A percentile compares a stretch with the other conserved stretches of the same genome.
Conservation (phyloP, 169 alveolate species). For the Plasmodium chabaudi region DNA sequence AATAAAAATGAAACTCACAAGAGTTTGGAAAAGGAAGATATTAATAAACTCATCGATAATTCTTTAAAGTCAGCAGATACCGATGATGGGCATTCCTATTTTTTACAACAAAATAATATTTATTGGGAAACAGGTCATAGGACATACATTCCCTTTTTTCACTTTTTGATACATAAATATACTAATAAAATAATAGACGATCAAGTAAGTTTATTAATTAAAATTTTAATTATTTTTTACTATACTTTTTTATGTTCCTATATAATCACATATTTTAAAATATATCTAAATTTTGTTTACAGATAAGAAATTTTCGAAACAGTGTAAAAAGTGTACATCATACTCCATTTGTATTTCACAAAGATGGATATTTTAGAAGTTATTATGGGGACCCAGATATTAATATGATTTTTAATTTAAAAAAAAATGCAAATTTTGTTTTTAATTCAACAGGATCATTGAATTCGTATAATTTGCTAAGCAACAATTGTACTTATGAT, state of each 20-base stretch:
- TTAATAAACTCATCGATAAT: slow-evolving; percentile 36
- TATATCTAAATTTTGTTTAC: neutral
- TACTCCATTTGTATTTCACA: slow-evolving; percentile 89
- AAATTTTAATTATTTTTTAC: neutral
- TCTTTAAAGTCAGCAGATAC: slow-evolving; percentile 45
- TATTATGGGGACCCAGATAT: slow-evolving; percentile 90
- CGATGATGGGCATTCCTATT: slow-evolving; percentile 43
- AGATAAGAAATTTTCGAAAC: slow-evolving; percentile 83
- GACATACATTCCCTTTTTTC: slow-evolving; percentile 89
- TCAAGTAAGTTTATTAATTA: slow-evolving; percentile 76
- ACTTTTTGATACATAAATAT: slow-evolving; percentile 83
- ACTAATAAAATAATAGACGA: slow-evolving; percentile 89
- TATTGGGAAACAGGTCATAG: slow-evolving; percentile 93
- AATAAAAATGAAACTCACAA: no score
- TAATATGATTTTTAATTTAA: slow-evolving; percentile 81
- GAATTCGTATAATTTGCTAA: slow-evolving; percentile 76
- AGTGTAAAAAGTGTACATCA: slow-evolving; percentile 84
- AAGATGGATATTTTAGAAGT: slow-evolving; percentile 84
- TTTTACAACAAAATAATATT: slow-evolving; percentile 86
- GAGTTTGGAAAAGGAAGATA: slow-evolving; percentile 20
- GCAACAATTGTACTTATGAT: slow-evolving; percentile 74
- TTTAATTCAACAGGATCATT: slow-evolving; percentile 85
- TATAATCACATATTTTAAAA: neutral
- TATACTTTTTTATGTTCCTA: neutral
- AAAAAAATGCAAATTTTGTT: slow-evolving; percentile 83